Conservation (phyloP, 352 stramenopile genomes). For the Globisporangium polare region DNA sequence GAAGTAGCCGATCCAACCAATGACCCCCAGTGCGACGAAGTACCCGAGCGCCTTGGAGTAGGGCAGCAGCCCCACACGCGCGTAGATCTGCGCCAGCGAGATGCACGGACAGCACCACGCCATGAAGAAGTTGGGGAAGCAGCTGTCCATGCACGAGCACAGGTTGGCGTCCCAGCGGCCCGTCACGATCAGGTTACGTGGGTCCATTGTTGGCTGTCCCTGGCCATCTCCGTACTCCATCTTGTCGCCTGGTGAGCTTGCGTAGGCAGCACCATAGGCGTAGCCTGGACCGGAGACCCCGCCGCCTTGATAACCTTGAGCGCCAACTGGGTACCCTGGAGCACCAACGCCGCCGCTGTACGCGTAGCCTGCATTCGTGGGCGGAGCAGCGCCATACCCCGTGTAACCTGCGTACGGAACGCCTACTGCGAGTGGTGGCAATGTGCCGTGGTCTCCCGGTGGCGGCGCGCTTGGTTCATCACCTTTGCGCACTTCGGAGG, state of each 20-base stretch:
- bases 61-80: background rate
- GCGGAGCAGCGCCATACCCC: background rate
- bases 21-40: background rate
- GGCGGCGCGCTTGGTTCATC: background rate
- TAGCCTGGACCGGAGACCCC: background rate
- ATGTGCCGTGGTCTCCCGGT: background rate
- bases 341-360: background rate
- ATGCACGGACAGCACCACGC: constrained; percentile 27
- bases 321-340: too few relatives aligned
- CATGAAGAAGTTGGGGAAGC: constrained; percentile 27
- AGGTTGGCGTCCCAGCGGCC: constrained; percentile 15
- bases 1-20: background rate
- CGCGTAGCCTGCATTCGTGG: background rate
- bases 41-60: background rate
- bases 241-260: too few relatives aligned
- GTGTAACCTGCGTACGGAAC: background rate
- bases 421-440: background rate
- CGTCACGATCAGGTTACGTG: background rate
- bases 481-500: background rate
- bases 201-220: background rate
- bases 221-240: background rate
- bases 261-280: background rate
- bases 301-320: background rate
- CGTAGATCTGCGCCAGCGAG: constrained; percentile 24
- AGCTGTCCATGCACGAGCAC: constrained; percentile 24